Evolutionary conservation across 139 green algal genomes (phyloP), one percentile per base, ranked within the genome.

Genomic region (Picochlorum costavermella): DNA sequence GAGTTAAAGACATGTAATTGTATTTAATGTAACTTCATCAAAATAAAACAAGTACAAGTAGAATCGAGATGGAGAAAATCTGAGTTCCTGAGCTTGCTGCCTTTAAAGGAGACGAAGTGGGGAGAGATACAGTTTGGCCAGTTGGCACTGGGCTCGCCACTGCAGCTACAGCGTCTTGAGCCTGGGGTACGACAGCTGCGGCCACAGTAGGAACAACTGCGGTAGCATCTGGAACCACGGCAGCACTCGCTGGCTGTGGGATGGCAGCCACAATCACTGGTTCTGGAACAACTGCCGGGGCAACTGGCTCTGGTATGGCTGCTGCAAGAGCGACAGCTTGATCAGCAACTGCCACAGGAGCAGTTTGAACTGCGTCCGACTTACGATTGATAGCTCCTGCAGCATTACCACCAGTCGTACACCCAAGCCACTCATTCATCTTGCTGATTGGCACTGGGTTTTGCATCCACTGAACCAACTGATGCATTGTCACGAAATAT

Each of bases 401-500:
- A 56, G 58, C 58, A 14, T 56, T 51, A 25, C 58, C 58, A n/a
- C 58, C 58, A 1, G 58, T 23, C 12, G 1, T 25, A 12, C 58
- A 64, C 5, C 58, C 58, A 23, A 64, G 16, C 20, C 45, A 55
- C 14, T 60, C 13, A 12, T 23, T 55, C 50, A 74, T 69, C 60
- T 63, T 33, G 30, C 4, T 26, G 30, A 55, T 64, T 5, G 68
- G 61, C 3, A 74, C 56, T 28, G 68, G 68, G 26, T 75, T 60
- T 13, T 59, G 14, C 68, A 75, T 71, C 68, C 68, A 75, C 6
- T 60, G 26, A 10, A 75, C 50, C 9, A 75, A 51, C 48, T 75
- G 68, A 23, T 17, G 59, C 36, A 69, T 75, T 20, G 68, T 75
- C 3, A 75, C 68, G 45, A 69, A 75, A 29, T 70, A 75, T 23